Evolutionary conservation across 441 rosid genomes (phyloP), one percentile per base, ranked within the genome.

Genomic region (Jatropha multifida): DNA sequence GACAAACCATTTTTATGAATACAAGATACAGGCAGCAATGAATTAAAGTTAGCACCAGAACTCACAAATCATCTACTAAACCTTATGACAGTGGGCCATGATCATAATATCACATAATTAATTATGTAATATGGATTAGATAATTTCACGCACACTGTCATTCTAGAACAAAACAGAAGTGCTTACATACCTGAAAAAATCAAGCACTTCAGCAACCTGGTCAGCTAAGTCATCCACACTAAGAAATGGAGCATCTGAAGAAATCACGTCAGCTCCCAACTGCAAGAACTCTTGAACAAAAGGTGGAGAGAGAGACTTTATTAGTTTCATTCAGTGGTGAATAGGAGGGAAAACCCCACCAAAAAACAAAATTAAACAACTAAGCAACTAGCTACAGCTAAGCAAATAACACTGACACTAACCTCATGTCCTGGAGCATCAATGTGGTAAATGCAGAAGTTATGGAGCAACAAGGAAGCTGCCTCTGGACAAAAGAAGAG

Each of bases 381-480:
- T 26, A 71, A 61, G 61, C 27, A 46, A 40, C 54, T 13, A 55
- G 51, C 56, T 37, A 51, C n/a, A 52, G n/a, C 20, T 11, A 51
- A 17, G 58, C 69, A 73, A 79, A 81, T 62, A 81, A 80, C 69
- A 74, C 78, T 73, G 73, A 75, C 27, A 86, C 90, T 81, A 86
- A 93, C 97, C 97, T 93, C 94, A 77, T 93, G 98, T 55, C 98
- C 97, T 0, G 95, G 92, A 76, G 97, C 92, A 85, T 90, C 90
- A 76, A 93, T 93, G 77, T 93, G 98, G 70, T 91, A 91, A 79
- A 93, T 80, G 84, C 98, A 93, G 87, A 93, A 93, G 88, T 89
- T 93, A 74, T 88, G 91, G 73, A 88, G 89, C 78, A 91, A 77
- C 85, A 93, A 83, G 2, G 98, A 85, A 78, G 91, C 94, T 41